Evolutionary conservation across 2,329 filamentous ascomycete genomes (phyloP), one percentile per base, ranked within the genome.

Genomic region (Pseudogymnoascus sp.): DNA sequence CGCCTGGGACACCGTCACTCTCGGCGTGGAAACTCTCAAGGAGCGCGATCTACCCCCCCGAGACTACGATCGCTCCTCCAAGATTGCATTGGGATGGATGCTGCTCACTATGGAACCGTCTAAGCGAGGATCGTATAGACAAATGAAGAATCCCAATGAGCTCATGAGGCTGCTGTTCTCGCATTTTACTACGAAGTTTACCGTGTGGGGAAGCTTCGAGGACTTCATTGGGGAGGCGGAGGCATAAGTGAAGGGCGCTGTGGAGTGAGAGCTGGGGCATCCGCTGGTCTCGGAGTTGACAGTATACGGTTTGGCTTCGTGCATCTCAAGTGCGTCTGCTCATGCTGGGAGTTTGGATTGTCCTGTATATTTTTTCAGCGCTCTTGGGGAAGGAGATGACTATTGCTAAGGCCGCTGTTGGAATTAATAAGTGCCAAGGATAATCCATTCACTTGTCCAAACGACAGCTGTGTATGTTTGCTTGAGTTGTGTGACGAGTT

Each of bases 71-170:
- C 50, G 50, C 10, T 56, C 50, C 11, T 34, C 50, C 1, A 56
- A 56, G 50, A 56, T 56, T 8, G 50, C 50, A 5, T n/a, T 56
- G 50, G 50, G 50, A 56, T 56, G 50, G 50, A 56, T 56, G 50
- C 11, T 56, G 5, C 50, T 56, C 50, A 56, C 50, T 56, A 56
- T 56, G 28, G 50, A 56, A n/a, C 28, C 50, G 25, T 34, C 50
- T 6, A 56, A 56, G 50, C 50, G 50, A 18, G 50, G 50, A 11
- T 56, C 50, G 11, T 56, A 56, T 16, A 56, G 50, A 11, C 50
- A 56, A 56, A 56, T 56, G n/a, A 56, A 56, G 50, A 56, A 56
- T 10, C 50, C 50, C 10, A 56, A 56, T 21, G 50, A 56, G 16
- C 50, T 56, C 11, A 56, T 56, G 50, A 56, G 50, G 28, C 50